Conservation (phyloP, 2,329 filamentous ascomycete species). For the Colletotrichum truncatum region DNA sequence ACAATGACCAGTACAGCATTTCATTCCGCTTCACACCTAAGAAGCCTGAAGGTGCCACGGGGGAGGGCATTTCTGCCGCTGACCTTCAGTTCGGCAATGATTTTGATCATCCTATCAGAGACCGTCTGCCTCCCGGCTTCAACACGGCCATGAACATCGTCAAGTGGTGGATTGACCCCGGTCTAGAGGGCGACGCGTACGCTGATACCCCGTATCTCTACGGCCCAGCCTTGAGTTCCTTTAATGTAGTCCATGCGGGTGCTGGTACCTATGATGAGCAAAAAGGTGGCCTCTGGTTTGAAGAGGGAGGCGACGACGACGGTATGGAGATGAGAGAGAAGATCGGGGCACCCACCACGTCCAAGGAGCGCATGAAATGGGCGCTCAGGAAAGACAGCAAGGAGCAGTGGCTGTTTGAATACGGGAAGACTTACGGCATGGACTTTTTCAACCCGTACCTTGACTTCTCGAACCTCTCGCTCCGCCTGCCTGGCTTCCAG, state of each 20-base stretch:
- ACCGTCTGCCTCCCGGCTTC: slow-evolving; percentile 87
- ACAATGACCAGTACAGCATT: slow-evolving; percentile 85
- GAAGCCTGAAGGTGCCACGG: slow-evolving; percentile 34
- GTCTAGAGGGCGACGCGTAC: slow-evolving; percentile 88
- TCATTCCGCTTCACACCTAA: slow-evolving; percentile 82
- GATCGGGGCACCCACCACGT: slow-evolving; percentile 60
- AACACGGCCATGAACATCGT: slow-evolving; percentile 85
- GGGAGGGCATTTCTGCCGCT: slow-evolving; percentile 67
- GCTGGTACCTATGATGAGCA: slow-evolving; percentile 54
- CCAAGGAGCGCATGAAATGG: slow-evolving; percentile 68
- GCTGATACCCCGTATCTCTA: slow-evolving; percentile 88
- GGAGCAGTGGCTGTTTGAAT: slow-evolving; percentile 63
- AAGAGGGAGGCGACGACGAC: slow-evolving; percentile 72
- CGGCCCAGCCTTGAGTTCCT: slow-evolving; percentile 80
- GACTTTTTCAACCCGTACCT: slow-evolving; percentile 93
- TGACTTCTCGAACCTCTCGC: slow-evolving; percentile 79
- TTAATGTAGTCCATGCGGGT: slow-evolving; percentile 80
- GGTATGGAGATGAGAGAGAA: slow-evolving; percentile 56
- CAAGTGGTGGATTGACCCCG: slow-evolving; percentile 91
- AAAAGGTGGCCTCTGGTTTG: slow-evolving; percentile 65
- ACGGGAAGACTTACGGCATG: slow-evolving; percentile 59
- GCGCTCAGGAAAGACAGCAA: slow-evolving; percentile 59
- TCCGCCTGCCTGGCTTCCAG: slow-evolving; percentile 77
- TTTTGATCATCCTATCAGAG: slow-evolving; percentile 90
- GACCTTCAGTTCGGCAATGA: slow-evolving; percentile 95